Conservation (phyloP, 352 stramenopile genomes). For the Pythium brassicae region DNA sequence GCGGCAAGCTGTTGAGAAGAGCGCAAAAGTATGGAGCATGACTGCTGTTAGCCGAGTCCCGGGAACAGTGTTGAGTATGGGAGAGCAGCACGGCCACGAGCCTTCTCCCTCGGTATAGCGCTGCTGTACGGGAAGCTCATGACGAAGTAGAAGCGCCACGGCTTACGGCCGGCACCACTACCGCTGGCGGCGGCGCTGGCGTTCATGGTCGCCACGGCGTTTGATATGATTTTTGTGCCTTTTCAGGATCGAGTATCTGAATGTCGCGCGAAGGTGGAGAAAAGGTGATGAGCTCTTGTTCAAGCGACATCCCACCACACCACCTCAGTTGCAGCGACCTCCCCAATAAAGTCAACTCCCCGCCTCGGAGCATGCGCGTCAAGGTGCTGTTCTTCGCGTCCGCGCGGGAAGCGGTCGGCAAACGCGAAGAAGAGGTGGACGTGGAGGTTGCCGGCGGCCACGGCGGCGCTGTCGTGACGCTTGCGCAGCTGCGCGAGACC, state of each 20-base stretch:
- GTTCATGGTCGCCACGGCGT: not conserved
- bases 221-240: not conserved
- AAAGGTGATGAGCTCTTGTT: no score
- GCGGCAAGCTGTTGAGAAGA: slow-evolving; percentile 25
- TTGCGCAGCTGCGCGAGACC: slow-evolving; percentile 33
- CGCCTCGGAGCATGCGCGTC: slow-evolving; percentile 28
- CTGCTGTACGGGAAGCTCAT: slow-evolving; percentile 44
- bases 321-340: no score
- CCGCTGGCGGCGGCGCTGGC: slow-evolving; percentile 1
- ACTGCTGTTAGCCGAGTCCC: not conserved
- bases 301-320: no score
- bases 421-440: slow-evolving; percentile 57
- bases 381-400: slow-evolving; percentile 85
- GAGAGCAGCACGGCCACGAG: slow-evolving; percentile 1
- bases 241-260: slow-evolving; percentile 30
- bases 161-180: slow-evolving; percentile 30
- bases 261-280: no score
- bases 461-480: slow-evolving; percentile 16
- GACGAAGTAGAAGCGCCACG: slow-evolving; percentile 71
- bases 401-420: slow-evolving; percentile 60
- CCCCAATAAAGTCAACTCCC: no score
- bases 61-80: not conserved
- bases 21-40: not conserved
- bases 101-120: slow-evolving; percentile 37
- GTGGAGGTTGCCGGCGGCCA: slow-evolving; percentile 10